Conservation (phyloP, 2,329 filamentous ascomycete genomes). For the Endoconidiophora laricicola region DNA sequence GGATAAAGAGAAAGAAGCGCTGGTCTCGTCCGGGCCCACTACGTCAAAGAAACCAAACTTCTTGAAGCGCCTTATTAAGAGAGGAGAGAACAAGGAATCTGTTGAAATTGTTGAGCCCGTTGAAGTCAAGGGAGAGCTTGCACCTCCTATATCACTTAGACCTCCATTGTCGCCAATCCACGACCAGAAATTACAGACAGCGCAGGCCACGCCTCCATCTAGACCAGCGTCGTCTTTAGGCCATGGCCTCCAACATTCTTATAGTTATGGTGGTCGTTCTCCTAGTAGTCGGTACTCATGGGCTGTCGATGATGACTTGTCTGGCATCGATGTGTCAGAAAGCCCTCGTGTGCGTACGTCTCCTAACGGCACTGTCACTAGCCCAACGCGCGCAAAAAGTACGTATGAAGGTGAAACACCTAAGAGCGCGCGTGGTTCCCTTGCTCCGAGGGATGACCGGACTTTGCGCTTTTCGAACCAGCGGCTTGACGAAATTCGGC, state of each 20-base stretch:
- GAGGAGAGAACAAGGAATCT: slow-evolving; percentile 5
- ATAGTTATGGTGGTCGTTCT: slow-evolving; percentile 17
- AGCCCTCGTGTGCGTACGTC: slow-evolving; percentile 33
- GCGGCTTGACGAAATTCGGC: slow-evolving; percentile 22
- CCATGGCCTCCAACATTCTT: slow-evolving; percentile 5
- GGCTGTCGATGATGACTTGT: slow-evolving; percentile 42
- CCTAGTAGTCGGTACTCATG: slow-evolving; percentile 38
- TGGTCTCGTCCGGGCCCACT: neutral
- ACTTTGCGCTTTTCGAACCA: slow-evolving; percentile 14
- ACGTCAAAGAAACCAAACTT: slow-evolving; percentile 8
- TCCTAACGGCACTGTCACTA: neutral
- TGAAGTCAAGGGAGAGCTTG: slow-evolving; percentile 1
- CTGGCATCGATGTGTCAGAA: slow-evolving; percentile 36
- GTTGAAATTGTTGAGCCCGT: neutral
- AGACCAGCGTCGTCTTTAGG: slow-evolving; percentile 6
- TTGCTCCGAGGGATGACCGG: neutral
- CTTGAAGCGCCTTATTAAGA: slow-evolving; percentile 8
- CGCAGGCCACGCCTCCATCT: slow-evolving; percentile 3
- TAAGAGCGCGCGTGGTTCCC: slow-evolving; percentile 2
- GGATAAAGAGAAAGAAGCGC: slow-evolving; percentile 1
- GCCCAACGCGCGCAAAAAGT: slow-evolving; percentile 6
- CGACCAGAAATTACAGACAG: slow-evolving; percentile 3
- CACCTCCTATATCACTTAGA: neutral
- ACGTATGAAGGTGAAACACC: slow-evolving; percentile 5
- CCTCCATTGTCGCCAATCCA: slow-evolving; percentile 1